Conservation (phyloP, 2,329 filamentous ascomycete genomes). For the Microsporum canis region DNA sequence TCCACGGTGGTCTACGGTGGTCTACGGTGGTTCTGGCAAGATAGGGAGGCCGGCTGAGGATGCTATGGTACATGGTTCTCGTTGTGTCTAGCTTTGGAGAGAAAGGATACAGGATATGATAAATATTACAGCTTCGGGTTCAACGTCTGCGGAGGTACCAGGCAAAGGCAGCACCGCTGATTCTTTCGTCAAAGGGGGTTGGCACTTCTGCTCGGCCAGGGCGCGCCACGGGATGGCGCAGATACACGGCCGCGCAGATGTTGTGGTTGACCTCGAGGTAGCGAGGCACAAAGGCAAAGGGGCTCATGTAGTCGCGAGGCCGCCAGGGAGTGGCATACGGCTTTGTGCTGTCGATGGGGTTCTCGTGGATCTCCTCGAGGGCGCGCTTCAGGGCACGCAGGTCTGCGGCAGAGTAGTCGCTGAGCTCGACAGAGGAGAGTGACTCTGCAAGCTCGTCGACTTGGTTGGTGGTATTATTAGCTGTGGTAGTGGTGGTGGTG, state of each 20-base stretch:
- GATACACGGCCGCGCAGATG: constrained; percentile 87
- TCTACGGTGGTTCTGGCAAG: no score
- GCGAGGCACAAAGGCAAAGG: constrained; percentile 87
- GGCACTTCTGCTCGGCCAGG: constrained; percentile 72
- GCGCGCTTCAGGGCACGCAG: constrained; percentile 42
- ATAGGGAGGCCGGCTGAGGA: neutral
- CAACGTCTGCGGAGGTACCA: constrained; percentile 85
- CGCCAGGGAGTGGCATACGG: constrained; percentile 87
- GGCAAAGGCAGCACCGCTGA: constrained; percentile 75
- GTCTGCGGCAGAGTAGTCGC: constrained; percentile 39
- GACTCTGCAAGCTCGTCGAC: constrained; percentile 20
- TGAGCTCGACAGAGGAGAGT: constrained; percentile 30
- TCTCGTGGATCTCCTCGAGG: constrained; percentile 55
- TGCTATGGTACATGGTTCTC: neutral
- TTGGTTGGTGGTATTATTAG: neutral
- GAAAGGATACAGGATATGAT: neutral
- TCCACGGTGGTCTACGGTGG: neutral
- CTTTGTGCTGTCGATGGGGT: constrained; percentile 64
- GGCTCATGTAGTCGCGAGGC: constrained; percentile 73
- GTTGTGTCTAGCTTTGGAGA: neutral
- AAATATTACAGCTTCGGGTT: constrained; percentile 12
- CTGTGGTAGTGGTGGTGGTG: constrained; percentile 22
- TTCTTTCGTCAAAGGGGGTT: constrained; percentile 60
- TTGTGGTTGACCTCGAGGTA: constrained; percentile 98
- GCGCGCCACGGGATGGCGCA: constrained; percentile 84